These are phyloP conservation scores for Lizonia empirigonia DNA, from an alignment of 2,329 filamentous ascomycete genomes.

Conservation along the genomic window DNA sequence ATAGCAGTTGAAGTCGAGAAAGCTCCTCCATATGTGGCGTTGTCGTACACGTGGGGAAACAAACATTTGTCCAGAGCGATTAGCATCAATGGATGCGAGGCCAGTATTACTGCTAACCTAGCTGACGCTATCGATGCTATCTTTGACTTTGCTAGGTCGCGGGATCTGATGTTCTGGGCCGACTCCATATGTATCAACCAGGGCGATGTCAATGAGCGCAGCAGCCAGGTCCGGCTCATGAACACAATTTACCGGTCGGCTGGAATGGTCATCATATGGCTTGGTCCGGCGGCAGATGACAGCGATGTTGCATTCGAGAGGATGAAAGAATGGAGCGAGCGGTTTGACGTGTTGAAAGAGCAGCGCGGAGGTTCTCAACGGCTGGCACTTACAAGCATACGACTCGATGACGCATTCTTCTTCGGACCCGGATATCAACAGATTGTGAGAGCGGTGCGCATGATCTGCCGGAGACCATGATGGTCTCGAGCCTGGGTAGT, in stretches of 20 bases:
- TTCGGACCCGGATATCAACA: not conserved
- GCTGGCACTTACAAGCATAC: not conserved
- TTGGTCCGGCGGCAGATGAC: constrained; percentile 10
- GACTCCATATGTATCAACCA: constrained; percentile 12
- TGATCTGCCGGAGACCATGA: constrained; percentile 3
- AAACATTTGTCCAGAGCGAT: too few species aligned
- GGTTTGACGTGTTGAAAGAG: too few species aligned
- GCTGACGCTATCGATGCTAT: too few species aligned
- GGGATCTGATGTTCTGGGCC: constrained; percentile 2
- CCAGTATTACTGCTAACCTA: too few species aligned
- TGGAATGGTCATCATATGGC: constrained; percentile 14
- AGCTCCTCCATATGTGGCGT: constrained; percentile 14
- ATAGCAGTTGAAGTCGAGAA: constrained; percentile 16
- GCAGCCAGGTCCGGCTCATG: constrained; percentile 13
- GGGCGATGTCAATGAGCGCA: constrained; percentile 5
- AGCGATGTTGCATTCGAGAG: constrained; percentile 14
- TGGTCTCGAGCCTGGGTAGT: constrained; percentile 17
- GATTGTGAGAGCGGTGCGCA: not conserved
- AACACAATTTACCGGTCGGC: constrained; percentile 18
- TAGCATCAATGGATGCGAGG: too few species aligned
- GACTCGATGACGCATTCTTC: not conserved
- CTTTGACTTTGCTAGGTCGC: too few species aligned
- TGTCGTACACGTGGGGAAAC: constrained; percentile 16
- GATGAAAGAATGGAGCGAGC: too few species aligned
- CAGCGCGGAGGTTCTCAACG: too few species aligned